Conservation (phyloP, 208 protist species). For the Crithidia brevicula region DNA sequence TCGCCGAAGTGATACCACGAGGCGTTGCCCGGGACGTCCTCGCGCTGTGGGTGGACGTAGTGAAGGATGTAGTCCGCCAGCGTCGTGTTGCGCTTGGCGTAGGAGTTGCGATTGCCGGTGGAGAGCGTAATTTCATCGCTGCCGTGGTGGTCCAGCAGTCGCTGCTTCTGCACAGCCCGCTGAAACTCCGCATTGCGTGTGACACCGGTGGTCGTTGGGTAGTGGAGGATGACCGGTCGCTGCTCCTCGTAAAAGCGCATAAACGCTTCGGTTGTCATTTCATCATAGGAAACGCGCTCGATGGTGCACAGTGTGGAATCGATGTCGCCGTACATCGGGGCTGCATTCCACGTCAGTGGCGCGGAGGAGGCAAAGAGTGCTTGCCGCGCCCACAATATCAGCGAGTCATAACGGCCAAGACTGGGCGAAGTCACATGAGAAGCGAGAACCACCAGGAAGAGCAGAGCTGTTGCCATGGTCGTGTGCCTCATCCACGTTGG, state of each 20-base stretch:
- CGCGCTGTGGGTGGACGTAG: conserved; percentile 24
- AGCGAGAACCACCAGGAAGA: no score
- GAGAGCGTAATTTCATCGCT: conserved; percentile 34
- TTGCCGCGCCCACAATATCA: no score
- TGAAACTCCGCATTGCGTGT: neutral
- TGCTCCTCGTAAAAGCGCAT: conserved; percentile 23
- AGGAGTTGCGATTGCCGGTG: conserved; percentile 49
- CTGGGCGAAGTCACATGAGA: no score
- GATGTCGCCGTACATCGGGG: conserved; percentile 19
- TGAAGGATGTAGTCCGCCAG: conserved; percentile 25
- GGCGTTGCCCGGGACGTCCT: conserved; percentile 17
- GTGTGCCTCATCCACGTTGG: no score
- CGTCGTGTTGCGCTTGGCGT: conserved; percentile 28
- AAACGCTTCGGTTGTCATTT: conserved; percentile 28
- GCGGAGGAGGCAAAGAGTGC: no score
- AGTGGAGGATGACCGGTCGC: conserved; percentile 33
- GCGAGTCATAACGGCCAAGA: no score
- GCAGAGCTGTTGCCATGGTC: no score
- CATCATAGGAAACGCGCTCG: conserved; percentile 18
- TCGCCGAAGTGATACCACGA: conserved; percentile 58
- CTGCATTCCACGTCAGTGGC: conserved; percentile 5
- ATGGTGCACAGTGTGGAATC: conserved; percentile 37
- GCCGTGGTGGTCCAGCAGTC: conserved; percentile 41
- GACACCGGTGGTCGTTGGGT: neutral
- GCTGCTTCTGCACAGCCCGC: conserved; percentile 14